Evolutionary conservation across 305 asterid genomes (phyloP).

Genomic region (Fraxinus dipetala): DNA sequence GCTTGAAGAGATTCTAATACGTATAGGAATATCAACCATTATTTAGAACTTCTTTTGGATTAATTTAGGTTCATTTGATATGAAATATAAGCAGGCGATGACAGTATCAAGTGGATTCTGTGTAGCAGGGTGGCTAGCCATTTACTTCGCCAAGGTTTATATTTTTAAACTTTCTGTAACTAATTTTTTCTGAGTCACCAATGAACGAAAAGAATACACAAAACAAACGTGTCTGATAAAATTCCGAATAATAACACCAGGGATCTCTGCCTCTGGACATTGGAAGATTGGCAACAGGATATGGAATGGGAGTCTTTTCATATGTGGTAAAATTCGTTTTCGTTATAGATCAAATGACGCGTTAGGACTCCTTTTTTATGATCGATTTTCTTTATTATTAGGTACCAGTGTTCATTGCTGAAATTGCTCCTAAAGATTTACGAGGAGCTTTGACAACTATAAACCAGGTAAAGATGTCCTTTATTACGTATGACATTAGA

Average conservation of each 20-base stretch:
- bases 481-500: not conserved
- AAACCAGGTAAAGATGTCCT: constrained; percentile 58
- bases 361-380: not conserved
- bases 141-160: constrained; percentile 73
- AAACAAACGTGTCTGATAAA: constrained; percentile 14
- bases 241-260: constrained; percentile 29
- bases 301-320: constrained; percentile 96
- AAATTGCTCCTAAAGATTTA: constrained; percentile 81
- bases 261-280: constrained; percentile 60
- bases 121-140: constrained; percentile 79
- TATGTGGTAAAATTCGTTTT: constrained; percentile 58
- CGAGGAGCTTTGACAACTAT: constrained; percentile 83
- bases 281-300: constrained; percentile 89
- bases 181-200: not conserved
- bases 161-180: not conserved
- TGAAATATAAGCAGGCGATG: constrained; percentile 67
- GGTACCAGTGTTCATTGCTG: constrained; percentile 95
- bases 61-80: constrained; percentile 8
- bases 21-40: not conserved
- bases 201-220: not conserved
- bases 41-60: not conserved
- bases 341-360: not conserved
- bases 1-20: constrained; percentile 1
- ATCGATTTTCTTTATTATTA: constrained; percentile 20
- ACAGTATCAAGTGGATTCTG: constrained; percentile 68